Evolutionary conservation across 176 grass and related monocot species (phyloP).

Genomic region (Zoysia japonica): DNA sequence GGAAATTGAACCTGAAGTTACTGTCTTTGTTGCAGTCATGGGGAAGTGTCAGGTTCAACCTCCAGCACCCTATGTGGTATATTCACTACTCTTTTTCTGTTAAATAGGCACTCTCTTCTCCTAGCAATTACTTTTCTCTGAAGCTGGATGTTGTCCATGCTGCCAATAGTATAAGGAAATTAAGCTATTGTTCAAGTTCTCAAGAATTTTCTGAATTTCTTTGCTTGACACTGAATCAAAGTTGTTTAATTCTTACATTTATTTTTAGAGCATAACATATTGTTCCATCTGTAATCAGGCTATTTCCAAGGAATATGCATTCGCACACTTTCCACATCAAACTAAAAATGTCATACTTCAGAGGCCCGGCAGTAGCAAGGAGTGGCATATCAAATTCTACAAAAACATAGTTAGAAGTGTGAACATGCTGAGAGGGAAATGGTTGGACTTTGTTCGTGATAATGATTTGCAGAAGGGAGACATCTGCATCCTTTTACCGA

Average conservation of each 20-base stretch:
- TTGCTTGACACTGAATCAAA: not conserved
- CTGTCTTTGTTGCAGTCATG: slow-evolving; percentile 40
- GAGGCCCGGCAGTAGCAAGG: not conserved
- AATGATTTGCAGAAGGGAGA: slow-evolving; percentile 38
- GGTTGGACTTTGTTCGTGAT: slow-evolving; percentile 43
- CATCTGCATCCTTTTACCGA: slow-evolving; percentile 26
- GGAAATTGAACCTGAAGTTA: slow-evolving; percentile 8
- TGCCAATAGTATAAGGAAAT: not conserved
- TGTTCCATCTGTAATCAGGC: not conserved
- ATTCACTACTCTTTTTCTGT: not conserved
- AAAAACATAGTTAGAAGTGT: not conserved
- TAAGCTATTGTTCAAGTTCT: not conserved
- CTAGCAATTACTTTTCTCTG: not conserved
- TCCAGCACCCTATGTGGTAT: slow-evolving; percentile 24
- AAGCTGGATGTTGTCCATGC: not conserved
- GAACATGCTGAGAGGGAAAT: slow-evolving; percentile 23
- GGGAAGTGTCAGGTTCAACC: slow-evolving; percentile 8
- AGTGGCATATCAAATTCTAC: not conserved
- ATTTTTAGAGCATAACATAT: not conserved
- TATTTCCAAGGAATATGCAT: not conserved
- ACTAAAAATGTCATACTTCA: not conserved
- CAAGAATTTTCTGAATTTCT: not conserved
- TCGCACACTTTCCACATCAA: not conserved
- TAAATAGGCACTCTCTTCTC: not conserved
- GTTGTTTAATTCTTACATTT: not conserved